These are phyloP conservation scores for Anastatica hierochuntica DNA, from an alignment of 345 rosid species.

Conservation along the genomic window DNA sequence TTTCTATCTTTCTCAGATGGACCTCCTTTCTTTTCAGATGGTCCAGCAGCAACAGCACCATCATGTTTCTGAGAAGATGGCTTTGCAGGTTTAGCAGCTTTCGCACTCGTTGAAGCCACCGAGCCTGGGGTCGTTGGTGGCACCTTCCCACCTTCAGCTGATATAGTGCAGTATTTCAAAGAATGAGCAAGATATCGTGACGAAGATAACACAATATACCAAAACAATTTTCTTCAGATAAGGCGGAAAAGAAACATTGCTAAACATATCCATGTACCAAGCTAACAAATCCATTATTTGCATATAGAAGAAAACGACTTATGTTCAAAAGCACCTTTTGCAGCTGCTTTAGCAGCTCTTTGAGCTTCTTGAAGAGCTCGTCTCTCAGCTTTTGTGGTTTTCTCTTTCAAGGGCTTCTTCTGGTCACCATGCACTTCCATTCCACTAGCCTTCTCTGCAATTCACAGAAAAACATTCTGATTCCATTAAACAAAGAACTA, in stretches of 20 bases:
- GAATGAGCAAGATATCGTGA: no score
- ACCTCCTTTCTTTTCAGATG: slow-evolving; percentile 67
- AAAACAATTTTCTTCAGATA: neutral
- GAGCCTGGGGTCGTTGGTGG: slow-evolving; percentile 29
- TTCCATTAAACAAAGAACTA: slow-evolving; percentile 1
- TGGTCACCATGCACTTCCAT: slow-evolving; percentile 44
- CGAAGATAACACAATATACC: neutral
- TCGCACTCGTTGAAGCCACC: slow-evolving; percentile 29
- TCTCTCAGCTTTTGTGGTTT: slow-evolving; percentile 85
- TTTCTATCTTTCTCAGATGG: slow-evolving; percentile 73
- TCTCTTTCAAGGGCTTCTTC: slow-evolving; percentile 58
- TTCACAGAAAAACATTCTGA: neutral
- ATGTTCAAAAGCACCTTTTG: slow-evolving; percentile 48
- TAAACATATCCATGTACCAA: no score
- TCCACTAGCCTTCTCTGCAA: slow-evolving; percentile 48
- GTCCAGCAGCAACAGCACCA: slow-evolving; percentile 30
- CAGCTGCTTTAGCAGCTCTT: slow-evolving; percentile 80
- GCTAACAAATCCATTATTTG: no score
- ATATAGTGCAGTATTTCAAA: neutral
- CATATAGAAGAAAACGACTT: neutral
- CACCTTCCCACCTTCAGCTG: slow-evolving; percentile 50
- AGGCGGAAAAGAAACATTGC: no score
- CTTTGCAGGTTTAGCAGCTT: slow-evolving; percentile 46
- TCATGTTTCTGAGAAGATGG: slow-evolving; percentile 56
- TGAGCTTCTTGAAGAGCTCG: slow-evolving; percentile 93